Evolutionary conservation across 805 yeast species (phyloP), one percentile per base, ranked within the genome.

Genomic region (Hanseniaspora valbyensis): DNA sequence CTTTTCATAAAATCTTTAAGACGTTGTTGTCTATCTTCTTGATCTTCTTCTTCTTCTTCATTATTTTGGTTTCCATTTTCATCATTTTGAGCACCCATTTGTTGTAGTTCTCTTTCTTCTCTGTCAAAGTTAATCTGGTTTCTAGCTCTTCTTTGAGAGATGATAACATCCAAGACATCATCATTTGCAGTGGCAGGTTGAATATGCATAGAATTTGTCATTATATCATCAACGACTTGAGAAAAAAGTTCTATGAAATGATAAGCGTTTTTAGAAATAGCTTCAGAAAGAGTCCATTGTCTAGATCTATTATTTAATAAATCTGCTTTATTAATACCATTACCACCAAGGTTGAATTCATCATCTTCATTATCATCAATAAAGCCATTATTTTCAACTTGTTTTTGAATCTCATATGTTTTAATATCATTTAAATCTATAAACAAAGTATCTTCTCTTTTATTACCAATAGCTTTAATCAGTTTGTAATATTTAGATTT

Each of bases 141-240:
- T 61, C 95, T 76, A 62, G 86, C 75, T 59, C 75, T 78, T 64
- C 99, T 77, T 69, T 92, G 97, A 61, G 86, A 89, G 56, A 89
- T 71, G 52, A 92, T 86, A 53, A 92, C 94, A 61, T 92, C 98
- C 55, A 92, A 69, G 12, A 92, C 97, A 57, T 86, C 95, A 63
- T 87, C 96, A 54, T 84, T 89, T 44, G 74, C 77, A 1, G 92
- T 81, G n/a, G 97, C 90, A 54, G 73, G 74, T 41, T 58, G 52
- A 4, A 48, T 32, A 26, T 21, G 14, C 51, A 48, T 48, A 22
- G 12, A 21, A 29, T 16, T 48, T 0, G 98, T 98, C 77, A 90
- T 75, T 52, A 86, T 64, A 44, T 77, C 80, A 66, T 92, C 99
- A 40, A 86, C 76, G 14, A 80, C 80, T 44, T 71, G 68, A 45